Evolutionary conservation across 2,329 filamentous ascomycete genomes (phyloP).

Genomic region (Ceratocystis variospora): DNA sequence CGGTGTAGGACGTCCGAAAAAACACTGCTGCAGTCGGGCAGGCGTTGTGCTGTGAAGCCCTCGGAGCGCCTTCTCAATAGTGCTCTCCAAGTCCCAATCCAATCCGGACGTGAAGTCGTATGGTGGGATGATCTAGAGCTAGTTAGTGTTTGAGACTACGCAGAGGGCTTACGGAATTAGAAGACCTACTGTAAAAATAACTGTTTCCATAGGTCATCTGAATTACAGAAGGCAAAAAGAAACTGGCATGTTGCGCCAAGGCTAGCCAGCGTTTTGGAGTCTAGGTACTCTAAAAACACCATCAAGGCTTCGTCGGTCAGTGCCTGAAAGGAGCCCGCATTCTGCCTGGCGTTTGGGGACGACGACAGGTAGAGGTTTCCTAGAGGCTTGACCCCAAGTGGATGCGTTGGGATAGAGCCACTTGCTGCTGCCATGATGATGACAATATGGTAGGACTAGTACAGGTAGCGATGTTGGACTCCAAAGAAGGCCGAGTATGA

Average conservation of each 20-base stretch:
- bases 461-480: neutral
- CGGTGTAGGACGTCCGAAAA: conserved; percentile 85
- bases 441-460: neutral
- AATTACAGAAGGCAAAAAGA: conserved; percentile 68
- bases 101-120: conserved; percentile 25
- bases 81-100: conserved; percentile 48
- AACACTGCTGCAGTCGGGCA: conserved; percentile 59
- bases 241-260: conserved; percentile 72
- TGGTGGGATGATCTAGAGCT: conserved; percentile 22
- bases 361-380: conserved; percentile 63
- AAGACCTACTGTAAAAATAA: conserved; percentile 65
- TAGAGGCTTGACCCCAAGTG: conserved; percentile 69
- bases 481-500: neutral
- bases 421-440: neutral
- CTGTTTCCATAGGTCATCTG: conserved; percentile 80
- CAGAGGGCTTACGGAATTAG: neutral
- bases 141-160: neutral
- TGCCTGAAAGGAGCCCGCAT: conserved; percentile 48
- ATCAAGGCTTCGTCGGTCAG: conserved; percentile 73
- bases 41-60: conserved; percentile 31
- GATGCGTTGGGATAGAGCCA: conserved; percentile 57
- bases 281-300: conserved; percentile 61
- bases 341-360: conserved; percentile 22
- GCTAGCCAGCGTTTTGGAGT: conserved; percentile 44
- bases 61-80: conserved; percentile 51